Percentiles rank a stretch among this genome's conserved stretches.
phyloP scores from a whole-genome alignment of 2,329 filamentous ascomycete species.

The Pestalotiopsis sp. region DNA sequence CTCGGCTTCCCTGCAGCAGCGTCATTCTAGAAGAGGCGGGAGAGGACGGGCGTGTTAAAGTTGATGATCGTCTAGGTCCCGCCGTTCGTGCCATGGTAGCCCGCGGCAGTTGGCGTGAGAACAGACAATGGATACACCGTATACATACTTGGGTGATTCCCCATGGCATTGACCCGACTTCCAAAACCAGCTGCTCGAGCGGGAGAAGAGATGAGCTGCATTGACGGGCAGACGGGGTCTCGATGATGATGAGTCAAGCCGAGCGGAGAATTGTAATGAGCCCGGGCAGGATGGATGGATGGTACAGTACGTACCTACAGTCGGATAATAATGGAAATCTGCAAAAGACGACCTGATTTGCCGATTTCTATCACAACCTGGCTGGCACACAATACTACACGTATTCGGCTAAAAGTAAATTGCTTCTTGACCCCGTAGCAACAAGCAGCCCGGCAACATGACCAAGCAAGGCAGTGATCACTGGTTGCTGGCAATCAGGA shows the following conservation, averaged over 20 bases:
- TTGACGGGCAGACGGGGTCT: background rate
- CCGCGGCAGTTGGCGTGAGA: background rate
- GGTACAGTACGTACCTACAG: background rate
- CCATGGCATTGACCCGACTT: background rate
- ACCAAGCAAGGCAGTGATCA: background rate
- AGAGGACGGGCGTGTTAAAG: background rate
- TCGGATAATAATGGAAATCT: background rate
- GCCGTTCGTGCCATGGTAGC: background rate
- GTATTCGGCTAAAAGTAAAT: background rate
- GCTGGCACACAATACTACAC: background rate
- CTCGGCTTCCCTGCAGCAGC: background rate
- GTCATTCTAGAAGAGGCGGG: background rate
- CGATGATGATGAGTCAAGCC: background rate
- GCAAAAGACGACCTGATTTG: background rate
- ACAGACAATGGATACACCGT: background rate
- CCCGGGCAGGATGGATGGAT: background rate
- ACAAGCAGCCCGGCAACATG: background rate
- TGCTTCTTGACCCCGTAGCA: background rate
- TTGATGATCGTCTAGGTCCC: background rate
- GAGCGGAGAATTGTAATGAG: background rate
- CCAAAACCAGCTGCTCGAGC: background rate
- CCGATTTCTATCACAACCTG: background rate
- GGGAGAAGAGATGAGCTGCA: background rate
- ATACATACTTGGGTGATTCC: background rate
- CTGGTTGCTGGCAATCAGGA: background rate